Evolutionary conservation across 768 basidiomycete genomes (phyloP).

Genomic region (Hortiboletus flavorubellus): DNA sequence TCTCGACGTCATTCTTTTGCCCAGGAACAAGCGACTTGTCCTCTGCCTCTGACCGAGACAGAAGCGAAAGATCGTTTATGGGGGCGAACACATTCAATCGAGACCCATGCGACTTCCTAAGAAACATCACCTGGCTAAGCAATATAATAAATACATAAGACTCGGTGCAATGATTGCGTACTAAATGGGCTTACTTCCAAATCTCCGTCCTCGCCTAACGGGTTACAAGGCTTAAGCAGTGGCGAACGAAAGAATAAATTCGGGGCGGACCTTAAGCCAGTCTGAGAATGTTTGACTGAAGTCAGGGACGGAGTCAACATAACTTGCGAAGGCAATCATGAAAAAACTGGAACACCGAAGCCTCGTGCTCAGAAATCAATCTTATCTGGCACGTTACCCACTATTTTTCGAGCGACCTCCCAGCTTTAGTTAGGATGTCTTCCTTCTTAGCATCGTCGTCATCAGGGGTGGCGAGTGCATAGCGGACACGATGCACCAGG

Average conservation of each 20-base stretch:
- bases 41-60: conserved; percentile 68
- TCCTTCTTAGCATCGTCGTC: conserved; percentile 52
- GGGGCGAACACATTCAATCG: conserved; percentile 89
- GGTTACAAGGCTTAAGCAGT: background rate
- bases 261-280: conserved; percentile 72
- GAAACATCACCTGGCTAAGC: conserved; percentile 76
- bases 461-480: conserved; percentile 77
- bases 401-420: conserved; percentile 86
- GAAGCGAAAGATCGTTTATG: conserved; percentile 77
- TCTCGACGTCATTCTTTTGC: conserved; percentile 71
- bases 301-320: conserved; percentile 65
- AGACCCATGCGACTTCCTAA: conserved; percentile 78
- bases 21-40: conserved; percentile 57
- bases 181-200: conserved; percentile 66
- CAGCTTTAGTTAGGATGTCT: conserved; percentile 59
- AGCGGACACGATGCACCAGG: conserved; percentile 75
- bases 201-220: conserved; percentile 80
- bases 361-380: background rate
- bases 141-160: background rate
- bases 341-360: conserved; percentile 67
- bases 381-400: conserved; percentile 35
- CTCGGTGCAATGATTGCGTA: background rate
- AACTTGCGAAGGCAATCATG: conserved; percentile 90
- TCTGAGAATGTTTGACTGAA: conserved; percentile 70
- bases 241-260: background rate